phyloP scores from a whole-genome alignment of 176 grass and related monocot species.

The Eremochloa ophiuroides region DNA sequence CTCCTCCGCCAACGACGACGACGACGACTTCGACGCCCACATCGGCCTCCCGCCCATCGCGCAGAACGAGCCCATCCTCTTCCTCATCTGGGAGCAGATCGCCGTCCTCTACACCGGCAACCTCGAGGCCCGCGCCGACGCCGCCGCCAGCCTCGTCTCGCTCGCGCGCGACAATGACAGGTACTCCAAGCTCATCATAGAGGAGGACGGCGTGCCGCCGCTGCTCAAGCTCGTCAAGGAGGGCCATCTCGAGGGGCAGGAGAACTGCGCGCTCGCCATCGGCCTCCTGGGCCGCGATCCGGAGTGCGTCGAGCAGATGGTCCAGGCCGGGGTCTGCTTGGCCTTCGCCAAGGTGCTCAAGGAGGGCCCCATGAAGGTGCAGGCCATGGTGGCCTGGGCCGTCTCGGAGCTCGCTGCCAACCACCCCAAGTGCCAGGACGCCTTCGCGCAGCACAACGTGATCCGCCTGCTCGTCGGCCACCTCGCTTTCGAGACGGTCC shows the following conservation, averaged over 20 bases:
- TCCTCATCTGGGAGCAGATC: conserved; percentile 99
- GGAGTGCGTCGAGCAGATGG: conserved; percentile 92
- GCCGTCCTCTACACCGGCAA: conserved; percentile 82
- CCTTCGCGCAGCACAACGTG: conserved; percentile 73
- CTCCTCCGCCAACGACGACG: conserved; percentile 45
- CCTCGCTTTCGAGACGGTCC: conserved; percentile 89
- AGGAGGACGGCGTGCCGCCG: conserved; percentile 83
- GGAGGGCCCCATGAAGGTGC: conserved; percentile 92
- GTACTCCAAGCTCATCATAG: conserved; percentile 92
- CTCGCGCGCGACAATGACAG: conserved; percentile 85
- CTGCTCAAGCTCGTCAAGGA: conserved; percentile 84
- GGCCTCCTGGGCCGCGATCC: conserved; percentile 82
- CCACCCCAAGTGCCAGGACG: conserved; percentile 86
- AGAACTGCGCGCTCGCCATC: conserved; percentile 74
- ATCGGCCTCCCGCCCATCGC: conserved; percentile 93
- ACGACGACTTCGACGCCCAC: conserved; percentile 66
- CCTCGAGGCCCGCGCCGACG: conserved; percentile 78
- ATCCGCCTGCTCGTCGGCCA: conserved; percentile 74
- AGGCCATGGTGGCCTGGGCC: conserved; percentile 87
- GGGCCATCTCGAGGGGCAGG: conserved; percentile 67
- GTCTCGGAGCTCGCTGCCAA: conserved; percentile 77
- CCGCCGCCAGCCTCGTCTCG: conserved; percentile 87
- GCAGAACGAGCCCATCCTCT: conserved; percentile 98
- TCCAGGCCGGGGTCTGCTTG: conserved; percentile 57
- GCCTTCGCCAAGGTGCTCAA: conserved; percentile 93